Base-by-base conservation (phyloP, 768 basidiomycete species). In the Termitomyces sp. region DNA sequence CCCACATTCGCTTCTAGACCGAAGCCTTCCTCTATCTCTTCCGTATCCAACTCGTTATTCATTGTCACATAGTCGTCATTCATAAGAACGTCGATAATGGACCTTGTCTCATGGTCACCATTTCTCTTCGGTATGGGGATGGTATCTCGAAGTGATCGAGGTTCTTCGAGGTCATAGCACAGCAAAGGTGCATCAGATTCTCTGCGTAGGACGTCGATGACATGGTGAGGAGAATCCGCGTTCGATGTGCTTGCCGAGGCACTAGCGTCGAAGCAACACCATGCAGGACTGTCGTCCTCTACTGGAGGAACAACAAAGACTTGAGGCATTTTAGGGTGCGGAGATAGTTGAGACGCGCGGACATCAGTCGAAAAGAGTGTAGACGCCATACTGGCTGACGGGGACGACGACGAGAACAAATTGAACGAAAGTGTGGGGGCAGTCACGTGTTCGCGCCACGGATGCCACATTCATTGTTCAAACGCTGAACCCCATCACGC, bases 301-400 rank as follows among this genome's bases (percentile, higher is more conserved):
- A 79, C 82, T 21, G 83, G 83, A 16, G 83, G 83, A 37, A 78
- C 67, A 27, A 84, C 75, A 57, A 80, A 81, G 56, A 85, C 80
- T 54, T 77, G 73, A 23, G 82, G 82, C 70, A 80, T 69, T 47
- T 66, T 59, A 51, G 65, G 9, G 2, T 49, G 42, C 8, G 58
- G 30, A 17, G 41, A 53, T 43, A 17, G 12, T 11, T 39, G n/a
- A 21, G 56, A 58, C 32, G 55, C 57, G 34, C 52, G 40, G 34
- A 47, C 34, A 50, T 57, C 37, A 35, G 44, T 55, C 42, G 55
- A 51, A 55, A 56, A 42, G 57, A 59, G 59, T 46, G 59, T 57
- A 49, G 57, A 28, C 19, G 57, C 49, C 63, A 64, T 64, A 25
- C 19, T 40, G 48, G 57, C 52, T 40, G 25, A n/a, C 47, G 21